Evolutionary conservation across 2,329 filamentous ascomycete species (phyloP), one percentile per base, ranked within the genome.

Genomic region (Leptographium procerum): DNA sequence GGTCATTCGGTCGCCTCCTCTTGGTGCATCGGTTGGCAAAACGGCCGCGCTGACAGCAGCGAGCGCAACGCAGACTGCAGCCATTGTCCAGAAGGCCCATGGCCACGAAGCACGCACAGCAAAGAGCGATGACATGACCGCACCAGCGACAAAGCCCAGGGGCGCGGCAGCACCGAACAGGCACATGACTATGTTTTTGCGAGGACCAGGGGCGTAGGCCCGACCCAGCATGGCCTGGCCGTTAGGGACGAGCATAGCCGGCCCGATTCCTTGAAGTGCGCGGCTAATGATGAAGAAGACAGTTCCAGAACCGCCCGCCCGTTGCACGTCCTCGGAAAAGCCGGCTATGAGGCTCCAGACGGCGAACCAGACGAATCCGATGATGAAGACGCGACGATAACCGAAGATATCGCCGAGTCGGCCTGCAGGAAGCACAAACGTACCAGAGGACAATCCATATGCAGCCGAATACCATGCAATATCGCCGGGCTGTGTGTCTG

Each of bases 211-310:
- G 0, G 73, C 70, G 62, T 86, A 87, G 0, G 78, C 75, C 0
- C 73, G 72, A 2, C 83, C 84, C 0, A 88, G 68, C n/a, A 89
- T 73, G 2, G 83, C 84, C 28, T 88, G 69, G 0, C 76, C 82
- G 61, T 86, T 88, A 0, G 86, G 85, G 19, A 88, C 71, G 13
- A 79, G 71, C 36, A 88, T 73, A 0, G 84, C 82, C 0, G 83
- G 81, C 0, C 85, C 86, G 22, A 85, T 74, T 24, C 66, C 66
- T 56, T 68, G 67, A 60, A 68, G 50, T 14, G 64, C 64, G 3
- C 66, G 61, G 22, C 60, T 61, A 33, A 66, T 28, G 22, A 66
- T 65, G 54, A 68, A 67, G 31, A 64, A 64, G 7, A 66, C 52
- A 22, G 62, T 65, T 29, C 67, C 67, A 14, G 24, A 19, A 29